Conservation (phyloP, 129 eudicot genomes). For the Oenanthe sinensis region DNA sequence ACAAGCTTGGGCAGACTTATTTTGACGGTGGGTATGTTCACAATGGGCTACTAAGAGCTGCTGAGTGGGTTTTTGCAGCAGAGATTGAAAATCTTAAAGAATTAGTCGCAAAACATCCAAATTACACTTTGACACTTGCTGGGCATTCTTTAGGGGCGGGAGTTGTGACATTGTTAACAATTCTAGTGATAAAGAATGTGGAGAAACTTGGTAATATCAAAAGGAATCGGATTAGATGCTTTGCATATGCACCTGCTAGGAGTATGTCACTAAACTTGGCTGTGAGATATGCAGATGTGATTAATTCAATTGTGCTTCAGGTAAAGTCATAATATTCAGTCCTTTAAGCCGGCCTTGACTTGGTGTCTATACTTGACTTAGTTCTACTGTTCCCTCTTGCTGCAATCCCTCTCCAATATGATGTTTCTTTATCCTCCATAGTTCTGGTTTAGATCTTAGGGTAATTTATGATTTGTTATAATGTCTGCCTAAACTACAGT, state of each 20-base stretch:
- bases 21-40: conserved; percentile 96
- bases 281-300: conserved; percentile 91
- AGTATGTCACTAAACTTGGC: conserved; percentile 92
- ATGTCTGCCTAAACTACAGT: not conserved
- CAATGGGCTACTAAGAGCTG: conserved; percentile 78
- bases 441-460: not conserved
- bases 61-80: conserved; percentile 72
- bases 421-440: not conserved
- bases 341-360: conserved; percentile 1
- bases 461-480: not conserved
- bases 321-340: conserved; percentile 25
- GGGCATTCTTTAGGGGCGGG: conserved; percentile 99
- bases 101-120: conserved; percentile 44
- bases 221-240: conserved; percentile 79
- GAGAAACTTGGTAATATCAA: conserved; percentile 65
- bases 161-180: conserved; percentile 68
- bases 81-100: conserved; percentile 61
- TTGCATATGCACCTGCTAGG: conserved; percentile 89
- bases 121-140: conserved; percentile 78
- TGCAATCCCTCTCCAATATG: not conserved
- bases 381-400: not conserved
- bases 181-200: conserved; percentile 62
- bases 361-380: not conserved
- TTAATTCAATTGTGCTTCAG: conserved; percentile 93
- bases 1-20: conserved; percentile 73